Conservation (phyloP, 805 yeast species). For the Martiniozyma abietophila region DNA sequence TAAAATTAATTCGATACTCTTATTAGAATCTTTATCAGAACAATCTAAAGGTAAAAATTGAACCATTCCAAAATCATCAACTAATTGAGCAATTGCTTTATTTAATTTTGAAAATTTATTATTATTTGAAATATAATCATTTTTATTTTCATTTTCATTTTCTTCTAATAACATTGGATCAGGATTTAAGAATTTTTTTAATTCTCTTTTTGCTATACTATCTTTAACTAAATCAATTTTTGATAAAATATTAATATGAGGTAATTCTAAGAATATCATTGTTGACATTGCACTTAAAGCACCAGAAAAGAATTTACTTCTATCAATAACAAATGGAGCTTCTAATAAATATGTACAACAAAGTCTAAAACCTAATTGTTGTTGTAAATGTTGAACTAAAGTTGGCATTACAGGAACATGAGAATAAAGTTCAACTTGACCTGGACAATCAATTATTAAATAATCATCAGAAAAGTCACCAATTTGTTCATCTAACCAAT, state of each 20-base stretch:
- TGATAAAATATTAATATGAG: constrained; percentile 85
- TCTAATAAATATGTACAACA: constrained; percentile 92
- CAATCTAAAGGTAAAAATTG: constrained; percentile 87
- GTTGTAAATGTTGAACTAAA: constrained; percentile 75
- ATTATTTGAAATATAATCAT: constrained; percentile 28
- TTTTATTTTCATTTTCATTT: constrained; percentile 23
- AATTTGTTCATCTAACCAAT: constrained; percentile 95
- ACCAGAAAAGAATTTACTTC: constrained; percentile 89
- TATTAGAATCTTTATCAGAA: constrained; percentile 46
- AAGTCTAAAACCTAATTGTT: constrained; percentile 69
- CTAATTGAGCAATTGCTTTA: constrained; percentile 75
- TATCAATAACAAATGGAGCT: constrained; percentile 88
- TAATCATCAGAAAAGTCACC: constrained; percentile 95
- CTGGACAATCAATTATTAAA: constrained; percentile 92
- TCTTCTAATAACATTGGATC: constrained; percentile 69
- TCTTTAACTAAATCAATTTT: constrained; percentile 82
- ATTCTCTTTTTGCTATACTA: constrained; percentile 61
- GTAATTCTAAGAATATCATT: constrained; percentile 89
- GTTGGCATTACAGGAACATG: constrained; percentile 92
- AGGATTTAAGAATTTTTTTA: constrained; percentile 82
- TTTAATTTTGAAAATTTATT: constrained; percentile 64
- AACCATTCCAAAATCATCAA: constrained; percentile 98
- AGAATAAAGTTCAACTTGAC: constrained; percentile 90
- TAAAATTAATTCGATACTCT: constrained; percentile 71
- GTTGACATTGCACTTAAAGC: constrained; percentile 97